Evolutionary conservation across 1,284 basidiomycete genomes (phyloP).

Genomic region (Hemileia vastatrix): DNA sequence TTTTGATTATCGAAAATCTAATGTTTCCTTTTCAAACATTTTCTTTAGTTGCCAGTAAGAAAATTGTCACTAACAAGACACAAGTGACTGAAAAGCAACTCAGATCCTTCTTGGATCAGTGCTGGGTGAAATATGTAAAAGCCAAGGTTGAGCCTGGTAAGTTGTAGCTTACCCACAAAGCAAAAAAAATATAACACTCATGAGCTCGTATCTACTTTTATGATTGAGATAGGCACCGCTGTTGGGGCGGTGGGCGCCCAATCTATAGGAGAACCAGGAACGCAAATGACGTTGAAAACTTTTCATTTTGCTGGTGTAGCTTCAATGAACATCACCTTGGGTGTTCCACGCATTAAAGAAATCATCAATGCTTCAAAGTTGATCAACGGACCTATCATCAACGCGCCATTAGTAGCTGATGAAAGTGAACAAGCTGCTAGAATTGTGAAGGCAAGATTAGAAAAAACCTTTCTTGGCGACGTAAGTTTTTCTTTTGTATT

Average conservation of each 20-base stretch:
- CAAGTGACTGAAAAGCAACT: constrained; percentile 81
- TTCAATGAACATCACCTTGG: constrained; percentile 98
- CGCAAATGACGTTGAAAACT: constrained; percentile 99
- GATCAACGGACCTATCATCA: constrained; percentile 98
- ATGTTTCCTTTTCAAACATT: no score
- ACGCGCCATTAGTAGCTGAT: constrained; percentile 74
- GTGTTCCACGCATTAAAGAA: constrained; percentile 99
- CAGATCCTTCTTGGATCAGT: constrained; percentile 67
- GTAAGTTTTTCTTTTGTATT: constrained; percentile 3
- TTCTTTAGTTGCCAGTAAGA: constrained; percentile 28
- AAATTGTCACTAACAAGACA: constrained; percentile 73
- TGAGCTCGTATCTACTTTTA: no score
- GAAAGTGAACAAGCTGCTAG: constrained; percentile 66
- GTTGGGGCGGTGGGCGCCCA: constrained; percentile 98
- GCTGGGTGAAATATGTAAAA: constrained; percentile 83
- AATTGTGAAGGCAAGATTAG: constrained; percentile 92
- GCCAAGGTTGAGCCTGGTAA: constrained; percentile 86
- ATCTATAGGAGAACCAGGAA: constrained; percentile 98
- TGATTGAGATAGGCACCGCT: constrained; percentile 53
- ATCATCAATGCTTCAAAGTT: constrained; percentile 97
- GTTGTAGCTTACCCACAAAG: neutral
- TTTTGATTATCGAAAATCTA: no score
- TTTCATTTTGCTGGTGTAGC: constrained; percentile 99
- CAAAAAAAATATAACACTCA: no score
- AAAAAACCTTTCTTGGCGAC: constrained; percentile 90